Percentiles rank a stretch among this genome's conserved stretches.
These are phyloP conservation scores for Isatis lusitanica DNA, from an alignment of 441 rosid species.

Conservation along the genomic window DNA sequence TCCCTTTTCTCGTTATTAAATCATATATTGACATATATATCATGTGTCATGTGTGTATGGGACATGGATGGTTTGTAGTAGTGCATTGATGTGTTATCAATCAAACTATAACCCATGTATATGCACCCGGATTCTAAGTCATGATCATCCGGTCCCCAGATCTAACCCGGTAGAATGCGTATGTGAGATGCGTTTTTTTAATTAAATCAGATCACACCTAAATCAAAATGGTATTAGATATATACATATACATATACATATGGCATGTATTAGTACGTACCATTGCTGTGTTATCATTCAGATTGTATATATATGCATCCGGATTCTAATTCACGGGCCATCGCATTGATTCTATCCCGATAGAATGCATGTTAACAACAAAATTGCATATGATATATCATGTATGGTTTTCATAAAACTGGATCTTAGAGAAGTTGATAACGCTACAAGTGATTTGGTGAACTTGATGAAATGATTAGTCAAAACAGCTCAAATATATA, in stretches of 20 bases:
- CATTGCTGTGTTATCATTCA: background rate
- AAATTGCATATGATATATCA: too few species aligned
- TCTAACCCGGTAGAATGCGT: background rate
- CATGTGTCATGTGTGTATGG: too few species aligned
- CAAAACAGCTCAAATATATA: background rate
- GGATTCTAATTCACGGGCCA: background rate
- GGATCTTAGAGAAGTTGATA: too few species aligned
- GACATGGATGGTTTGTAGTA: background rate
- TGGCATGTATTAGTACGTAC: too few species aligned
- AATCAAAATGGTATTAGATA: too few species aligned
- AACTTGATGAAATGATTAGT: background rate
- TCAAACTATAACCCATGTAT: too few species aligned
- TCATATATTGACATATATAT: background rate
- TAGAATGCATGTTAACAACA: background rate
- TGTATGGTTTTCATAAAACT: too few species aligned
- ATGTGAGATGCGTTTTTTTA: background rate
- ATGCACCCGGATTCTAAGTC: background rate
- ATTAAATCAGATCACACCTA: too few species aligned
- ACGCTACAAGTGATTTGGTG: background rate
- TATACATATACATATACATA: too few species aligned
- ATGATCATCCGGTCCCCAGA: too few species aligned
- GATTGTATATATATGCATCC: background rate
- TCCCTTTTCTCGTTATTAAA: slow-evolving; percentile 13
- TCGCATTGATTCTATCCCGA: background rate
- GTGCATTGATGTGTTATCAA: background rate